phyloP scores from a whole-genome alignment of 2,329 filamentous ascomycete species.

The Diaporthe longicolla region DNA sequence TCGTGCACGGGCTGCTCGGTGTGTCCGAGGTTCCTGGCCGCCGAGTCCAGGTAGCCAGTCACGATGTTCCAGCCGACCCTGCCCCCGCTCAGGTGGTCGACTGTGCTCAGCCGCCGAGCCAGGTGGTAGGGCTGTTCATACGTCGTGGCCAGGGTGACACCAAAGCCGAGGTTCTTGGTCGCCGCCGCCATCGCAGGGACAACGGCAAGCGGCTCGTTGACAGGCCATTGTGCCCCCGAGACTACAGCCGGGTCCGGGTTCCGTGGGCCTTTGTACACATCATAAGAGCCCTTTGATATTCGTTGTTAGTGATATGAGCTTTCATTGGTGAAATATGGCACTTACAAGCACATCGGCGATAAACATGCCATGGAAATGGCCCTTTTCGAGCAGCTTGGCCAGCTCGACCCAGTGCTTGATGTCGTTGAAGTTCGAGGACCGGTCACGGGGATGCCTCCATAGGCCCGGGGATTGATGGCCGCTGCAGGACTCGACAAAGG shows the following conservation, averaged over 20 bases:
- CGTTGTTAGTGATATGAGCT: neutral
- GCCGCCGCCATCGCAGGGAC: conserved; percentile 79
- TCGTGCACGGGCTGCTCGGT: conserved; percentile 64
- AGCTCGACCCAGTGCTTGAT: conserved; percentile 53
- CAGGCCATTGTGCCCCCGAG: conserved; percentile 78
- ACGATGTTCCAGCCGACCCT: conserved; percentile 76
- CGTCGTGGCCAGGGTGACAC: conserved; percentile 78
- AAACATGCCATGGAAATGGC: conserved; percentile 57
- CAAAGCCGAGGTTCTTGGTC: conserved; percentile 77
- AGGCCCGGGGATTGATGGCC: conserved; percentile 42
- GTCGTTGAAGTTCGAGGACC: conserved; percentile 45
- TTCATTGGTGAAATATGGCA: neutral
- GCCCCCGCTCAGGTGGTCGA: conserved; percentile 77
- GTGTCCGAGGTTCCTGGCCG: conserved; percentile 75
- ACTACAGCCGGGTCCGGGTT: conserved; percentile 72
- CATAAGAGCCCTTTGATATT: conserved; percentile 68
- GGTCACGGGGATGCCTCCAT: conserved; percentile 43
- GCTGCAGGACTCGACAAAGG: conserved; percentile 52
- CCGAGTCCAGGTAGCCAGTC: conserved; percentile 79
- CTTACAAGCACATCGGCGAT: conserved; percentile 53
- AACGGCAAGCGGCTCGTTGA: conserved; percentile 76
- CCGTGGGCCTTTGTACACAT: conserved; percentile 73
- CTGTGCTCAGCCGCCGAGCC: conserved; percentile 74
- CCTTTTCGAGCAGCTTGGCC: conserved; percentile 54
- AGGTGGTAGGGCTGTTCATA: conserved; percentile 81